phyloP scores from a whole-genome alignment of 2,329 filamentous ascomycete species.

The Chaetomium olivaceum region DNA sequence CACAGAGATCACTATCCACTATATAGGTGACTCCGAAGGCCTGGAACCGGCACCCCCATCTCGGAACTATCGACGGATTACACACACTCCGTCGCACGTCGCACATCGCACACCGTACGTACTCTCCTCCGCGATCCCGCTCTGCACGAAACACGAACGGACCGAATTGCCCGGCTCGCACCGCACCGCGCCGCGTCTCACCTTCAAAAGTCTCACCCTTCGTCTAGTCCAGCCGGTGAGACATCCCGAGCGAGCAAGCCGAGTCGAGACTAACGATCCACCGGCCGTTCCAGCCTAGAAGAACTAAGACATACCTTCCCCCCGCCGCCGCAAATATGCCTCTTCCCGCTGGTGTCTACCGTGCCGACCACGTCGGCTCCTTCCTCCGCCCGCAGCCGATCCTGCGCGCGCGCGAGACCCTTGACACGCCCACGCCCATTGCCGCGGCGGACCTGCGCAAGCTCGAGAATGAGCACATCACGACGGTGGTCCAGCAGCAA shows the following conservation, averaged over 20 bases:
- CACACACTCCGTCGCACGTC: not conserved
- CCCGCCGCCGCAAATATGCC: conserved; percentile 38
- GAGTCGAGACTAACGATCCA: not conserved
- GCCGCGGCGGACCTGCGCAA: conserved; percentile 48
- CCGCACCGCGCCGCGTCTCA: conserved; percentile 13
- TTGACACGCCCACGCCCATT: conserved; percentile 44
- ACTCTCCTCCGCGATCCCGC: conserved; percentile 6
- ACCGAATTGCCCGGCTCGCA: conserved; percentile 16
- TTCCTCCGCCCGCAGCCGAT: conserved; percentile 54
- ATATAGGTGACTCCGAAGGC: not conserved
- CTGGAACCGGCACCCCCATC: conserved; percentile 3
- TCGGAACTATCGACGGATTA: not conserved
- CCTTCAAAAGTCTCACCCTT: not conserved
- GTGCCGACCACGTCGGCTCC: conserved; percentile 58
- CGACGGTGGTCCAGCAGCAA: conserved; percentile 50
- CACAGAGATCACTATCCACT: not conserved
- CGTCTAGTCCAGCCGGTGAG: not conserved
- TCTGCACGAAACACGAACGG: conserved; percentile 1
- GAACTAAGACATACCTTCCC: not conserved
- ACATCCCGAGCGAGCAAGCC: not conserved
- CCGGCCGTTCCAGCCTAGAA: not conserved
- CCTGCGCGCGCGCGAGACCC: conserved; percentile 50
- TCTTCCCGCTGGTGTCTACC: conserved; percentile 47
- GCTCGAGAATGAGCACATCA: conserved; percentile 53
- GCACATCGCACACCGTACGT: conserved; percentile 1